These are phyloP conservation scores for Cylindrotheca closterium DNA, from an alignment of 108 stramenopile species.

Conservation along the genomic window DNA sequence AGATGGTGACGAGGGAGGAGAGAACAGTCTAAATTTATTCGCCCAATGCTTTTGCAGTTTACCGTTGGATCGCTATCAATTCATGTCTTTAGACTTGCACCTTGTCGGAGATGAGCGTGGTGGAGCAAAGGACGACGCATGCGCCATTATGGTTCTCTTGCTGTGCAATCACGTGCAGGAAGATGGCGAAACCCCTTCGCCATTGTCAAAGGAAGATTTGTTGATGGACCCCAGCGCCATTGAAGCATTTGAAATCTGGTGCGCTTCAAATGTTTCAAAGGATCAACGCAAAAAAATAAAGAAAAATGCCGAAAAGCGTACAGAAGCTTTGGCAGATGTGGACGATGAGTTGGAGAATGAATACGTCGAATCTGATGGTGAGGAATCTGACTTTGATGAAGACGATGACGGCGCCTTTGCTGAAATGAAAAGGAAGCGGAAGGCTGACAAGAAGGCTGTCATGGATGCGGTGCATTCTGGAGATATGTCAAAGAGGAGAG, in stretches of 20 bases:
- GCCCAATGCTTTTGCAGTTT: slow-evolving; percentile 60
- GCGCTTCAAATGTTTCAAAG: slow-evolving; percentile 40
- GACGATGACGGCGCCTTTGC: slow-evolving; percentile 42
- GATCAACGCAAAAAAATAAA: slow-evolving; percentile 56
- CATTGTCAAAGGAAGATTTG: slow-evolving; percentile 56
- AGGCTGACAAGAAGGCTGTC: slow-evolving; percentile 33
- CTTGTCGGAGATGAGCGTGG: slow-evolving; percentile 57
- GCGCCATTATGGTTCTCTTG: slow-evolving; percentile 66
- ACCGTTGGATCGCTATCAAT: slow-evolving; percentile 51
- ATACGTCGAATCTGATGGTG: slow-evolving; percentile 30
- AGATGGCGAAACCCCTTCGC: slow-evolving; percentile 61
- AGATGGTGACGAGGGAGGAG: slow-evolving; percentile 22
- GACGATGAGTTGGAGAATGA: slow-evolving; percentile 17
- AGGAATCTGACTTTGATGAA: slow-evolving; percentile 5
- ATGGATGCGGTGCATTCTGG: slow-evolving; percentile 24
- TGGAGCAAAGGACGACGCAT: slow-evolving; percentile 78
- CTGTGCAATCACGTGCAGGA: slow-evolving; percentile 66
- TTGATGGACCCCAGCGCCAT: slow-evolving; percentile 41
- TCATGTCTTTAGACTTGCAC: slow-evolving; percentile 68
- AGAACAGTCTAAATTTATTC: slow-evolving; percentile 56
- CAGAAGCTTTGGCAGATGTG: slow-evolving; percentile 15
- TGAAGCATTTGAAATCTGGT: slow-evolving; percentile 76
- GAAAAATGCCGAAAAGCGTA: slow-evolving; percentile 43
- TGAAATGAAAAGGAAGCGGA: slow-evolving; percentile 26
- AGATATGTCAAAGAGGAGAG: slow-evolving; percentile 28